Conservation (phyloP, 2,329 filamentous ascomycete species). For the Trichoderma simmonsii region DNA sequence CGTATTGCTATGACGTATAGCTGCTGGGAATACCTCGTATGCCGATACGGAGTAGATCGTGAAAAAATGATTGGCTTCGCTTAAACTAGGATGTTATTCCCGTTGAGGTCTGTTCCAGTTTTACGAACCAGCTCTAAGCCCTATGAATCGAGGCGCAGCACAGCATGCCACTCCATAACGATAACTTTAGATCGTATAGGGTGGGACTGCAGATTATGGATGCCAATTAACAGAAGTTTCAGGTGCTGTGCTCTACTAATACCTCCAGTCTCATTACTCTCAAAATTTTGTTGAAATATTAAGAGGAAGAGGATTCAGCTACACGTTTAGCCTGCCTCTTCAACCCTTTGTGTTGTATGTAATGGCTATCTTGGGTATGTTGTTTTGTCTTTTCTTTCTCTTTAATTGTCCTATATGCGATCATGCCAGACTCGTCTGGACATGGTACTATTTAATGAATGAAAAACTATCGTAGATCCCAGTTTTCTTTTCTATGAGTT, state of each 20-base stretch:
- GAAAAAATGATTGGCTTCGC: background rate
- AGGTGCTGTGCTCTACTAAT: background rate
- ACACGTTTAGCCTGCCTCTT: background rate
- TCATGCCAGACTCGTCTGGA: accelerated
- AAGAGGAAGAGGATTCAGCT: background rate
- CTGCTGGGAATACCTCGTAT: background rate
- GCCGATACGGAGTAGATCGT: background rate
- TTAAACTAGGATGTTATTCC: background rate
- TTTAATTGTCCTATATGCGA: background rate
- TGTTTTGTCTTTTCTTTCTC: background rate
- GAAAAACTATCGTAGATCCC: background rate
- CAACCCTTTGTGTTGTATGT: background rate
- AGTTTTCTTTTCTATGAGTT: background rate
- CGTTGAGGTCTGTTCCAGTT: background rate
- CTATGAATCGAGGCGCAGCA: background rate
- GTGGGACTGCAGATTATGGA: background rate
- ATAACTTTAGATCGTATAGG: background rate
- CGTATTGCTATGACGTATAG: background rate
- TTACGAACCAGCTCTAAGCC: background rate
- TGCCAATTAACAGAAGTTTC: background rate
- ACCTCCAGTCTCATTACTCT: background rate
- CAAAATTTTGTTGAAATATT: background rate
- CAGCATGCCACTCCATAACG: background rate
- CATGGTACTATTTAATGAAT: background rate
- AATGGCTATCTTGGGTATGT: background rate